Evolutionary conservation across 495 filamentous ascomycete genomes (phyloP), one percentile per base, ranked within the genome.

Genomic region (Xeromyces bisporus): DNA sequence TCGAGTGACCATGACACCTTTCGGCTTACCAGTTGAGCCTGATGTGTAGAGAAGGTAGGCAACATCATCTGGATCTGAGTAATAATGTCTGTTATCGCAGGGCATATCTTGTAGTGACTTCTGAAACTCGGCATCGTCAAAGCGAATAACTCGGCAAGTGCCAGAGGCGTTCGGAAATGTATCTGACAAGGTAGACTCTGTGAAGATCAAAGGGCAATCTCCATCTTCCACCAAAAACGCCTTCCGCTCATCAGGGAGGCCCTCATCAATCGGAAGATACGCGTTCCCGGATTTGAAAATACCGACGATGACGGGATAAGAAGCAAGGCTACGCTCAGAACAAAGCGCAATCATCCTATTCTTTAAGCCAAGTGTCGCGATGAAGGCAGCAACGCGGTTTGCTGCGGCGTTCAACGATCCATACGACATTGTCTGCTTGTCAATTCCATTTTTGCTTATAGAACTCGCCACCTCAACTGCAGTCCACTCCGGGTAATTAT

Each of bases 21-120:
- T 97, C 12, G 89, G 89, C 59, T 93, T 93, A 17, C 89, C 89
- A 1, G 89, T 97, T 0, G 87, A 94, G 2, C 89, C 89, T 15
- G 89, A 96, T 0, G 89, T 97, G 51, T 94, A 97, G 28, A 97
- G 71, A 31, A 94, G 64, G 67, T 96, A 97, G 13, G 92, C 72
- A 12, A 84, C 82, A 44, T 97, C 89, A 51, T 93, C 83, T 0
- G 89, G 75, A 53, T 66, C 73, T 16, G 46, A 43, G n/a, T 16
- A 25, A 34, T 47, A 42, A 7, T 39, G 27, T 9, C 25, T 17
- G 14, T 54, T 47, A 2, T 41, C 32, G 1, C 43, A 17, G 9
- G 43, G 34, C 24, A 40, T 46, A n/a, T 33, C 15, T 7, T 44
- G 36, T 6, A 48, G 21, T 2, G 35, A 35, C 6, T 43, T 29